phyloP scores from a whole-genome alignment of 805 yeast species.

The Nakazawaea populi region DNA sequence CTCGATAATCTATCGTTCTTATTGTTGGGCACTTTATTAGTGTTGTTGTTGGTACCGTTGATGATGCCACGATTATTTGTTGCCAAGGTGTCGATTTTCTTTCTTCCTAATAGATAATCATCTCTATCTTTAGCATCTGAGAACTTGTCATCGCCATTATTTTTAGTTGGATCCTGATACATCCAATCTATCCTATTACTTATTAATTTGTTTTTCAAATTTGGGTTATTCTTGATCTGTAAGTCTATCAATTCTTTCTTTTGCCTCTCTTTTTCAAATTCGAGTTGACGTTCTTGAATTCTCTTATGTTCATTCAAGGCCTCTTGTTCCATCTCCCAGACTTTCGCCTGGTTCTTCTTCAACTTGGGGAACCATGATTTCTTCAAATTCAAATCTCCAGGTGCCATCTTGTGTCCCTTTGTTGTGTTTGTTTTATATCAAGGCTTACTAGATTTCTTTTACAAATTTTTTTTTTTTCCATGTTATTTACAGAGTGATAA shows the following conservation, averaged over 20 bases:
- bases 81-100: conserved; percentile 30
- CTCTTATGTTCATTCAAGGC: conserved; percentile 64
- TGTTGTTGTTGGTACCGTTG: conserved; percentile 8
- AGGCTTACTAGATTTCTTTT: too few species aligned
- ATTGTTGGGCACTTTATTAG: neutral
- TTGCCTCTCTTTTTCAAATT: conserved; percentile 57
- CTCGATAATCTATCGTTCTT: conserved; percentile 20
- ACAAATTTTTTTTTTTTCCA: neutral
- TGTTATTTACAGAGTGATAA: too few species aligned
- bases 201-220: conserved; percentile 24
- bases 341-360: conserved; percentile 76
- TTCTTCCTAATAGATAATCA: conserved; percentile 48
- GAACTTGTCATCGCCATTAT: conserved; percentile 14
- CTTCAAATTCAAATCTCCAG: conserved; percentile 81
- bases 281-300: conserved; percentile 57
- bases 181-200: conserved; percentile 72
- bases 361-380: conserved; percentile 97
- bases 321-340: conserved; percentile 78
- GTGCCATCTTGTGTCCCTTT: conserved; percentile 31
- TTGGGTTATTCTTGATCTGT: conserved; percentile 34
- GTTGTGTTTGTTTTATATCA: too few species aligned
- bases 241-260: conserved; percentile 45
- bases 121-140: conserved; percentile 37
- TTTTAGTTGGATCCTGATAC: conserved; percentile 51
- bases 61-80: neutral